Conservation (phyloP, 2,329 filamentous ascomycete species). For the Exophiala lecanii-corni region DNA sequence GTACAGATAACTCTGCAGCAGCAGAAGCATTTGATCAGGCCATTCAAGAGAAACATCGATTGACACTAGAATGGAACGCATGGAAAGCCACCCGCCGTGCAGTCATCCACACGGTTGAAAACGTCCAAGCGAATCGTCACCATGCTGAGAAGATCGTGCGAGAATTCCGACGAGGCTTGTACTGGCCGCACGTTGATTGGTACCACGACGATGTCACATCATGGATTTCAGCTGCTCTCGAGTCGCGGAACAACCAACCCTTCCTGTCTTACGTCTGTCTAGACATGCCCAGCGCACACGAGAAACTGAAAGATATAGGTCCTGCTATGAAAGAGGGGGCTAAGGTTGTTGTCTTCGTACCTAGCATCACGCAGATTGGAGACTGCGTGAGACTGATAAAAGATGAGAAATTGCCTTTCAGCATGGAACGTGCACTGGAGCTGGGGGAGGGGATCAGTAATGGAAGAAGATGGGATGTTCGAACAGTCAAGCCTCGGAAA, state of each 20-base stretch:
- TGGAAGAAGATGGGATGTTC: constrained; percentile 46
- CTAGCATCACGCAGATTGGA: constrained; percentile 72
- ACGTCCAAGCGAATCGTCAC: constrained; percentile 56
- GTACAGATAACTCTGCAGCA: neutral
- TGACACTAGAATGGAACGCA: constrained; percentile 36
- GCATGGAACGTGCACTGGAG: constrained; percentile 43
- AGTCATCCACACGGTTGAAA: constrained; percentile 71
- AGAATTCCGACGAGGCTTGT: constrained; percentile 66
- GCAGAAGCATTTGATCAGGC: neutral
- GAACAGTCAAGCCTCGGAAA: constrained; percentile 31
- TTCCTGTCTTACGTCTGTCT: constrained; percentile 70
- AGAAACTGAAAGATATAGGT: constrained; percentile 42
- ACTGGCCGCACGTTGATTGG: constrained; percentile 67
- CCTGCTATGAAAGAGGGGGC: constrained; percentile 60
- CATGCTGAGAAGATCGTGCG: constrained; percentile 62
- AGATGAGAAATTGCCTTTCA: constrained; percentile 50
- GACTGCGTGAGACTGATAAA: constrained; percentile 56
- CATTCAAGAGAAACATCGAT: constrained; percentile 22
- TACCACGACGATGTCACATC: constrained; percentile 62
- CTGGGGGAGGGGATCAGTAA: constrained; percentile 43
- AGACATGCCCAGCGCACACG: constrained; percentile 64
- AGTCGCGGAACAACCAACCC: constrained; percentile 36
- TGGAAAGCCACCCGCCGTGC: constrained; percentile 56
- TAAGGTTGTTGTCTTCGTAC: constrained; percentile 65
- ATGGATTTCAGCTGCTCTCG: constrained; percentile 50